A percentile compares a stretch with the other conserved stretches of the same genome.
Evolutionary conservation across 352 stramenopile species (phyloP).

Genomic region (Vaucheria bursata): DNA sequence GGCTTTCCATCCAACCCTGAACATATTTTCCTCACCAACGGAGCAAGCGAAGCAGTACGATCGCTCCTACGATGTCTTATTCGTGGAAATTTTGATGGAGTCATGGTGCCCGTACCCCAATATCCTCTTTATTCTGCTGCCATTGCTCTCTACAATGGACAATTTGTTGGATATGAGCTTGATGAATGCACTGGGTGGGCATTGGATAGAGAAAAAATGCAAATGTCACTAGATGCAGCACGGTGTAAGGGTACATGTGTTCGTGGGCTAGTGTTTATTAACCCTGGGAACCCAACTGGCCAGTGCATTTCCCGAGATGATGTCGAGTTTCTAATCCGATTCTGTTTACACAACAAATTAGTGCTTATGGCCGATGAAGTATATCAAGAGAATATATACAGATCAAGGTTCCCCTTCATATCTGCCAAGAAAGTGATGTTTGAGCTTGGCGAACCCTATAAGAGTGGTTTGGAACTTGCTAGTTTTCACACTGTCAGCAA

Average conservation of each 20-base stretch:
- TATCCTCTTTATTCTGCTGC: slow-evolving; percentile 97
- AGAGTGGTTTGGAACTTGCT: slow-evolving; percentile 68
- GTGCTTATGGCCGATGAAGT: slow-evolving; percentile 96
- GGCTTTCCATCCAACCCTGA: slow-evolving; percentile 73
- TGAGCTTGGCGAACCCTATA: slow-evolving; percentile 41
- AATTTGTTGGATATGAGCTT: slow-evolving; percentile 72
- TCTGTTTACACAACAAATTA: slow-evolving; percentile 64
- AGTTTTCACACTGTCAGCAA: slow-evolving; percentile 98
- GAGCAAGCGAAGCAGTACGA: slow-evolving; percentile 85
- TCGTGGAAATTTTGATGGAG: slow-evolving; percentile 59
- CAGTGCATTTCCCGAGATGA: slow-evolving; percentile 65
- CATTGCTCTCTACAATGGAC: slow-evolving; percentile 84
- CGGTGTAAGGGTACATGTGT: slow-evolving; percentile 76
- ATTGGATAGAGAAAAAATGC: slow-evolving; percentile 70
- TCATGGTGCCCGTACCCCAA: slow-evolving; percentile 95
- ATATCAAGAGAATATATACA: slow-evolving; percentile 99
- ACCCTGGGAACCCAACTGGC: slow-evolving; percentile 95
- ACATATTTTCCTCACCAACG: slow-evolving; percentile 94
- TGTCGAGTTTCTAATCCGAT: slow-evolving; percentile 85
- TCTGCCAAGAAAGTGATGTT: slow-evolving; percentile 25
- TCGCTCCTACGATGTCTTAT: slow-evolving; percentile 79
- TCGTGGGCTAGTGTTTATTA: slow-evolving; percentile 93
- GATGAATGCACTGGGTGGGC: slow-evolving; percentile 64
- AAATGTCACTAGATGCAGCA: slow-evolving; percentile 75
- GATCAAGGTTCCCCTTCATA: slow-evolving; percentile 20